A percentile compares a stretch with the other conserved stretches of the same genome.
These are phyloP conservation scores for Panus rudis DNA, from an alignment of 768 basidiomycete genomes.

Conservation along the genomic window DNA sequence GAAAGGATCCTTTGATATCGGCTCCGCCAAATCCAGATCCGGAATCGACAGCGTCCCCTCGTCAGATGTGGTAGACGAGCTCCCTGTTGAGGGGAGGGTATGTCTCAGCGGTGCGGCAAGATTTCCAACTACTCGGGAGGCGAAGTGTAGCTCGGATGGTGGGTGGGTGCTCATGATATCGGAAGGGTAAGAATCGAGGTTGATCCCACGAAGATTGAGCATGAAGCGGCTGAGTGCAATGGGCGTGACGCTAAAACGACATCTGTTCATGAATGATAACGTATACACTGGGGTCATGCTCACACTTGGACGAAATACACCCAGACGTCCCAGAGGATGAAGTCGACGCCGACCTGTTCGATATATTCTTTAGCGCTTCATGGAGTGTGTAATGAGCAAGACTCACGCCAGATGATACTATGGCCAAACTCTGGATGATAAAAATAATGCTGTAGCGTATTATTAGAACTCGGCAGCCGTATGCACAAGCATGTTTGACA, in stretches of 20 bases:
- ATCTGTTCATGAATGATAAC: neutral
- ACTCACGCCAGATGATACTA: neutral
- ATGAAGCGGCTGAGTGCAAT: constrained; percentile 8
- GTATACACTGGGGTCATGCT: neutral
- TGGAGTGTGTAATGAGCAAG: too few relatives aligned
- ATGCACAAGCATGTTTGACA: neutral
- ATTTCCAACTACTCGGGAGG: constrained; percentile 4
- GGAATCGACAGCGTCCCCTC: too few relatives aligned
- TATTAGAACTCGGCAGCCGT: too few relatives aligned
- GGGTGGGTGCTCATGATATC: neutral
- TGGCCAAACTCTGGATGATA: constrained; percentile 1
- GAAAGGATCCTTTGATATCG: too few relatives aligned
- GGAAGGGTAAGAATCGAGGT: too few relatives aligned
- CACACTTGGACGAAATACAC: constrained; percentile 5
- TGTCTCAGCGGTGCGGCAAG: constrained; percentile 9
- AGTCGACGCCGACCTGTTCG: neutral
- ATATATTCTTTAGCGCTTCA: too few relatives aligned
- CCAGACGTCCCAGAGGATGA: constrained; percentile 4
- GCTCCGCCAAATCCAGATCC: too few relatives aligned
- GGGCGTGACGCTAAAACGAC: constrained; percentile 8
- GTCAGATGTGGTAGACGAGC: too few relatives aligned
- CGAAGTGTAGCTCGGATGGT: constrained; percentile 4
- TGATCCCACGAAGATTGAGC: constrained; percentile 7
- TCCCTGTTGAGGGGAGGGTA: too few relatives aligned
- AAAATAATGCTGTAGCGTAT: neutral